Evolutionary conservation across 495 filamentous ascomycete species (phyloP).

Genomic region (Penicillium samsonianum): DNA sequence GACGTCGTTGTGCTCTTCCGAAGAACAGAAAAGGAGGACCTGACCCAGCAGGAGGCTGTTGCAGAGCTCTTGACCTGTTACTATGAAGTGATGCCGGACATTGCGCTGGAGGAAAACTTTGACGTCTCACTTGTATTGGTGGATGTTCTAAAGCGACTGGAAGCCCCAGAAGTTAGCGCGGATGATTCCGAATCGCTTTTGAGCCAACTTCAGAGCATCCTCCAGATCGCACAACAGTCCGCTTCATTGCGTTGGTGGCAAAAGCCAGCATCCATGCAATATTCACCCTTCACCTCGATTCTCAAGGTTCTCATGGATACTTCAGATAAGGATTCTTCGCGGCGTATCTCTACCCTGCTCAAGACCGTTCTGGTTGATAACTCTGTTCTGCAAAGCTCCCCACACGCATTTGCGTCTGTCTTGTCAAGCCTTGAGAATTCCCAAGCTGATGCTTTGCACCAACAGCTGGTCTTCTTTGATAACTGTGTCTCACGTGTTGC

Average conservation of each 20-base stretch:
- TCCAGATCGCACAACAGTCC: conserved; percentile 74
- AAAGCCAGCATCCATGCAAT: conserved; percentile 56
- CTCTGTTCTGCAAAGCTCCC: conserved; percentile 35
- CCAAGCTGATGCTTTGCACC: conserved; percentile 30
- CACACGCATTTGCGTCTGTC: conserved; percentile 38
- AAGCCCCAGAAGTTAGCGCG: conserved; percentile 35
- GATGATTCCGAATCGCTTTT: conserved; percentile 55
- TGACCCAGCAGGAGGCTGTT: conserved; percentile 75
- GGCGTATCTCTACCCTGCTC: conserved; percentile 36
- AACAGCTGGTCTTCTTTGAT: conserved; percentile 66
- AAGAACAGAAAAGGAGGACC: conserved; percentile 62
- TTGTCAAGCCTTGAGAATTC: conserved; percentile 49
- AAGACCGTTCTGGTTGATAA: conserved; percentile 39
- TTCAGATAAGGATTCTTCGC: conserved; percentile 37
- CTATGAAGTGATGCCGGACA: conserved; percentile 77
- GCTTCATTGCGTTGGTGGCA: conserved; percentile 83
- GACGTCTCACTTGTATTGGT: conserved; percentile 79
- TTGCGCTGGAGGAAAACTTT: conserved; percentile 79
- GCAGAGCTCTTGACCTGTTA: conserved; percentile 74
- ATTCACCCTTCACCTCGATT: conserved; percentile 49
- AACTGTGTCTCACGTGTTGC: conserved; percentile 72
- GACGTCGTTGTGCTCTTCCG: conserved; percentile 71
- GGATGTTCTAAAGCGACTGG: conserved; percentile 57
- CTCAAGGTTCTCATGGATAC: conserved; percentile 43
- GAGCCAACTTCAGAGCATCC: conserved; percentile 72